A percentile compares a stretch with the other conserved stretches of the same genome.
phyloP scores from a whole-genome alignment of 1,284 basidiomycete species.

The Apiotrichum siamense region DNA sequence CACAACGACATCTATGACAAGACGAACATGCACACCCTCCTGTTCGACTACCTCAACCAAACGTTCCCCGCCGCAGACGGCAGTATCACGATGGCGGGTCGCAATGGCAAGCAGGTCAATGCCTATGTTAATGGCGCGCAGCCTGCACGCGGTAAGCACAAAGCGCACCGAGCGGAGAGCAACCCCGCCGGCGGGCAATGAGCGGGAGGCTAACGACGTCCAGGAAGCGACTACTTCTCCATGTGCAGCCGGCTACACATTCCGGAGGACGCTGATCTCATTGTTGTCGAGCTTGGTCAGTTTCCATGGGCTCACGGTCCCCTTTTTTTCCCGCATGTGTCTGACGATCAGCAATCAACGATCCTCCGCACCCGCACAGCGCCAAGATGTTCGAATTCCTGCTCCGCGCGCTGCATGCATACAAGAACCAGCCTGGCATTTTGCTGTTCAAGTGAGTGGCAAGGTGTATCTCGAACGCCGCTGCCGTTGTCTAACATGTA shows the following conservation, averaged over 20 bases:
- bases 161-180: neutral
- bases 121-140: slow-evolving; percentile 30
- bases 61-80: slow-evolving; percentile 26
- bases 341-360: slow-evolving; percentile 30
- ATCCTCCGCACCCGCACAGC: slow-evolving; percentile 6
- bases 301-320: neutral
- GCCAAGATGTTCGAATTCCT: slow-evolving; percentile 11
- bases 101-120: slow-evolving; percentile 12
- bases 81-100: neutral
- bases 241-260: slow-evolving; percentile 29
- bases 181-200: too few species aligned
- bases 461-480: too few species aligned
- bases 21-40: slow-evolving; percentile 30
- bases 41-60: slow-evolving; percentile 36
- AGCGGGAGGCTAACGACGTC: neutral
- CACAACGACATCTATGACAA: slow-evolving; percentile 15
- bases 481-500: neutral
- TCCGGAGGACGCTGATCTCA: slow-evolving; percentile 27
- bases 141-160: slow-evolving; percentile 13
- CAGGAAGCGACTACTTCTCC: slow-evolving; percentile 25
- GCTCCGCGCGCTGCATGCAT: slow-evolving; percentile 6
- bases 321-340: too few species aligned
- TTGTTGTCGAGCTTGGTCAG: slow-evolving; percentile 29
- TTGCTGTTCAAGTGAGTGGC: slow-evolving; percentile 12
- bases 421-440: slow-evolving; percentile 1